Evolutionary conservation across 306 rosid genomes (phyloP), one percentile per base, ranked within the genome.

Genomic region (Glycine tomentella): DNA sequence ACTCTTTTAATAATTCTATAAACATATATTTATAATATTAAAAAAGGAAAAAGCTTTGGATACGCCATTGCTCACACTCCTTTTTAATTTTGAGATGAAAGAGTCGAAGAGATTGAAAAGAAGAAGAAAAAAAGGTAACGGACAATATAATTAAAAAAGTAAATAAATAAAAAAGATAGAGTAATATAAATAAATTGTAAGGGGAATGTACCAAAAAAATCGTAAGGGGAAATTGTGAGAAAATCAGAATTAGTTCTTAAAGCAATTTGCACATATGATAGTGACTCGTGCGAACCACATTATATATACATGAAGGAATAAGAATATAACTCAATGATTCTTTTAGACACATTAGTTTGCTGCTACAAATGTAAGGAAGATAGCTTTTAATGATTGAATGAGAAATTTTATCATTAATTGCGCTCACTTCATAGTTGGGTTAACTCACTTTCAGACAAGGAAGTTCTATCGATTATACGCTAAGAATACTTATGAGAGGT

Each of bases 401-500:
- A 25, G 31, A 25, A 25, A 25, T 25, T 25, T 25, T 25, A 25
- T 25, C 31, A 25, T 25, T 25, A 25, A 25, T 25, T 25, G 1
- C 31, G 31, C 31, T 25, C 31, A 25, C 31, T 25, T 0, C 31
- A 25, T 25, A 25, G 31, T 25, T 2, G 31, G 31, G 31, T 25
- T 25, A 25, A 25, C 31, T 25, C 31, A 25, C 31, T 25, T 25
- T 17, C 90, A 95, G 99, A 87, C 79, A 12, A 87, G 75, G 80
- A 91, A 88, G 64, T 61, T 84, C 10, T 69, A 83, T 64, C 2
- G 75, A 36, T 72, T 81, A 31, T 95, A 91, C 75, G 66, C 78
- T 1, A 83, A 89, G 76, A 92, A 86, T 81, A 84, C 82, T 48
- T 81, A 75, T 12, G 81, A 88, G 88, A 95, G 95, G 71, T 48